phyloP scores from a whole-genome alignment of 768 basidiomycete species.

The Lyophyllum atratum region DNA sequence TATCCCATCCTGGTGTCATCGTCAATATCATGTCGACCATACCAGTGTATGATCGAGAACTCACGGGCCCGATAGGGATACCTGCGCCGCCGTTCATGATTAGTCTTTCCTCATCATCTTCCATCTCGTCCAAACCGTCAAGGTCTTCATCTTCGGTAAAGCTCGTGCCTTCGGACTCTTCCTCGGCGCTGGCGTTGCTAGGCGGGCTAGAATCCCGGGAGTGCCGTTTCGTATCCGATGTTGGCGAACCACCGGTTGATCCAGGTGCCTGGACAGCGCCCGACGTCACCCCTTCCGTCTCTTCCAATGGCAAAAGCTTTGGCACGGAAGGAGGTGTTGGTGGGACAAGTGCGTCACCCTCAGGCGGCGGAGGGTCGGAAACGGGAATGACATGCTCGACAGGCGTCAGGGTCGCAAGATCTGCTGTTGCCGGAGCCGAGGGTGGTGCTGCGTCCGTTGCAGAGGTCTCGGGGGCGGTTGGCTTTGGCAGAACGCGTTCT shows the following conservation, averaged over 20 bases:
- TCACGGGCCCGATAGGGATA: slow-evolving; percentile 89
- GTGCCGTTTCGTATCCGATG: slow-evolving; percentile 35
- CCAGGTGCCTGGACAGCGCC: slow-evolving; percentile 92
- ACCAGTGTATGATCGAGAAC: slow-evolving; percentile 29
- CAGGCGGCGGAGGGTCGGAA: slow-evolving; percentile 10
- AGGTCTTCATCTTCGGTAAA: slow-evolving; percentile 71
- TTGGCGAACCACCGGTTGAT: slow-evolving; percentile 55
- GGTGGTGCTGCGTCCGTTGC: slow-evolving; percentile 4
- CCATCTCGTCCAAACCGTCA: slow-evolving; percentile 62
- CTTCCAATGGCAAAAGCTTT: slow-evolving; percentile 54
- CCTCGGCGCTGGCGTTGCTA: slow-evolving; percentile 46
- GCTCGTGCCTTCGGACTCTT: slow-evolving; percentile 66
- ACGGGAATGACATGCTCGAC: slow-evolving; percentile 4
- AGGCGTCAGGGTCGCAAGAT: slow-evolving; percentile 9
- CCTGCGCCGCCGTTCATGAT: slow-evolving; percentile 93
- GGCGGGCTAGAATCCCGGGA: slow-evolving; percentile 40
- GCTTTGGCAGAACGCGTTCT: slow-evolving; percentile 8
- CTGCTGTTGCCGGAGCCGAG: slow-evolving; percentile 2
- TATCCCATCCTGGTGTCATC: slow-evolving; percentile 67
- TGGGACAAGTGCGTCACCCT: slow-evolving; percentile 37
- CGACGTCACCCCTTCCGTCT: slow-evolving; percentile 89
- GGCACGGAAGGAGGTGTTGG: slow-evolving; percentile 31
- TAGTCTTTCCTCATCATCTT: slow-evolving; percentile 90
- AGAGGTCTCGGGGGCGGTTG: not conserved
- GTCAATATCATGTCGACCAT: slow-evolving; percentile 6